These are phyloP conservation scores for Xylaria grammica DNA, from an alignment of 495 filamentous ascomycete species.

Conservation along the genomic window DNA sequence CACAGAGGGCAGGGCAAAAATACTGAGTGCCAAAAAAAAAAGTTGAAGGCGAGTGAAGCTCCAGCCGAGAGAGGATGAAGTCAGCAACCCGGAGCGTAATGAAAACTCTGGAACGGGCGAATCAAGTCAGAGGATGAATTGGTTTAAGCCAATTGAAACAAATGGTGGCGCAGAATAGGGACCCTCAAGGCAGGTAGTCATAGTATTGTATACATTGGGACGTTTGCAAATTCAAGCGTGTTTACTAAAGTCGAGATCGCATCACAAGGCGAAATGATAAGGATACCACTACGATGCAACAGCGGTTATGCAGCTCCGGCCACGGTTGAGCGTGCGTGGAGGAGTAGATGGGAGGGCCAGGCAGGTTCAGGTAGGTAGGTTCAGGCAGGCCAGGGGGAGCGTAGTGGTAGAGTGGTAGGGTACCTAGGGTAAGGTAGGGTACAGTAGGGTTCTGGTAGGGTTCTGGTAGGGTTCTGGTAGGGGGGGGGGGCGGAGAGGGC, in stretches of 20 bases:
- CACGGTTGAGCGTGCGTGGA: conserved; percentile 14
- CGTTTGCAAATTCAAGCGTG: conserved; percentile 18
- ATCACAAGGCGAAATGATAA: background rate
- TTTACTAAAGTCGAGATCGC: conserved; percentile 8
- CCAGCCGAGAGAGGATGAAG: conserved; percentile 22
- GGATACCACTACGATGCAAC: conserved; percentile 19
- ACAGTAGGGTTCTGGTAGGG: no score
- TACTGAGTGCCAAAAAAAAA: no score
- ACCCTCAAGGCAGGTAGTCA: conserved; percentile 17
- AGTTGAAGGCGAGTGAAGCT: conserved; percentile 2
- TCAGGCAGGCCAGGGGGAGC: no score
- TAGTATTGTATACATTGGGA: conserved; percentile 7
- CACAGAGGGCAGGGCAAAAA: conserved; percentile 17
- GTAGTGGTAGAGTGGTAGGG: no score
- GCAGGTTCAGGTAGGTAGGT: background rate
- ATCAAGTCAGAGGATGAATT: conserved; percentile 10
- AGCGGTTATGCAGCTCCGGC: conserved; percentile 26
- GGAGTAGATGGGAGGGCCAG: background rate
- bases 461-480: no score
- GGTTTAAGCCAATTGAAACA: conserved; percentile 21
- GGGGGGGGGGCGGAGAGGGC: no score
- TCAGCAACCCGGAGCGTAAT: conserved; percentile 17
- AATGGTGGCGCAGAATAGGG: conserved; percentile 21
- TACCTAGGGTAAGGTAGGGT: no score
- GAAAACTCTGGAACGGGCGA: conserved; percentile 18